A percentile compares a stretch with the other conserved stretches of the same genome.
These are phyloP conservation scores for Microbotryum saponariae DNA, from an alignment of 1,284 basidiomycete species.

Conservation along the genomic window DNA sequence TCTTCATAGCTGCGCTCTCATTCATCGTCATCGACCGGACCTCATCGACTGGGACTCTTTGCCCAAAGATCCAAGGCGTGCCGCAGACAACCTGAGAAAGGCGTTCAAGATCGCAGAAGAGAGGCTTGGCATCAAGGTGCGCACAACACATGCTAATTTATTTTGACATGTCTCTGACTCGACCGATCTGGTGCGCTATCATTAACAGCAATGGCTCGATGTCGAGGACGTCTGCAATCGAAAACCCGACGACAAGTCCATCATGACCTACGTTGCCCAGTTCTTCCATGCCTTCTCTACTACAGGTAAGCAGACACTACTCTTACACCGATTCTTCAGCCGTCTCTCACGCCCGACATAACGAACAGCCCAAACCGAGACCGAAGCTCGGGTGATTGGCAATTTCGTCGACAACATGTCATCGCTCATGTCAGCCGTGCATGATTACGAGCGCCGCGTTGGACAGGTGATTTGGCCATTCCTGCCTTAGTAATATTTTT, in stretches of 20 bases:
- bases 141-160: constrained; percentile 36
- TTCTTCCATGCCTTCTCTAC: constrained; percentile 97
- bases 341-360: too few species aligned
- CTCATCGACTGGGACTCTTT: constrained; percentile 78
- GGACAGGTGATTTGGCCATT: constrained; percentile 49
- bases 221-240: constrained; percentile 86
- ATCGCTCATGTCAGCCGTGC: constrained; percentile 70
- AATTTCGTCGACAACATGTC: constrained; percentile 96
- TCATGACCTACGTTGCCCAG: constrained; percentile 92
- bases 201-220: constrained; percentile 75
- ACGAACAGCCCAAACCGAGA: constrained; percentile 78
- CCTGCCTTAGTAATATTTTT: neutral
- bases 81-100: constrained; percentile 58
- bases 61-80: constrained; percentile 61
- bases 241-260: constrained; percentile 86
- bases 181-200: neutral
- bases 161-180: neutral
- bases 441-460: constrained; percentile 89
- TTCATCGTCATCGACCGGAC: constrained; percentile 94
- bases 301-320: constrained; percentile 56
- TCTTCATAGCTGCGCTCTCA: constrained; percentile 72
- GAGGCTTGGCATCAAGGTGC: constrained; percentile 77
- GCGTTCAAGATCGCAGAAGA: constrained; percentile 82
- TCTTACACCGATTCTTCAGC: neutral
- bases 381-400: constrained; percentile 83